phyloP scores from a whole-genome alignment of 768 basidiomycete species.

The Termitomyces eurrhizus region DNA sequence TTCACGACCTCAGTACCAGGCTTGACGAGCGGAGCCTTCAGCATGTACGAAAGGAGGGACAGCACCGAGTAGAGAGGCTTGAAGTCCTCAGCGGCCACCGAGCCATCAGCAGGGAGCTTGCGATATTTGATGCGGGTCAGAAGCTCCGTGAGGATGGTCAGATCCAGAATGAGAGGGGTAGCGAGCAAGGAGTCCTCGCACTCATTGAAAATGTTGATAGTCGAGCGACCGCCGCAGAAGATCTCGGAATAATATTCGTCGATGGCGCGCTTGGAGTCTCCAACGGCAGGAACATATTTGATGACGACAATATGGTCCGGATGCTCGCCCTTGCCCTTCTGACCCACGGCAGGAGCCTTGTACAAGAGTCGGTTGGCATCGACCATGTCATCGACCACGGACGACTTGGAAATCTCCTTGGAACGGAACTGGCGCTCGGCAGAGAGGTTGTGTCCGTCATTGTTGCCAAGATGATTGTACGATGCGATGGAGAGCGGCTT shows the following conservation, averaged over 20 bases:
- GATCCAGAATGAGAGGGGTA: slow-evolving; percentile 92
- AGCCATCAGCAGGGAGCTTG: slow-evolving; percentile 32
- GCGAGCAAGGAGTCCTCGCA: slow-evolving; percentile 98
- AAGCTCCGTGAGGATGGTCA: slow-evolving; percentile 90
- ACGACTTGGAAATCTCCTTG: slow-evolving; percentile 98
- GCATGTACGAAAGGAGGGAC: slow-evolving; percentile 93
- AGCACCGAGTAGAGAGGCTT: slow-evolving; percentile 86
- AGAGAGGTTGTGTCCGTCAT: slow-evolving; percentile 90
- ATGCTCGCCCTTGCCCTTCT: slow-evolving; percentile 84
- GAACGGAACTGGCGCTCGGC: slow-evolving; percentile 93
- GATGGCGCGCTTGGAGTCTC: slow-evolving; percentile 98
- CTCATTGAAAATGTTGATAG: slow-evolving; percentile 97
- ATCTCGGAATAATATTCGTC: slow-evolving; percentile 99
- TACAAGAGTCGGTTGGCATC: slow-evolving; percentile 84
- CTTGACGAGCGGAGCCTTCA: slow-evolving; percentile 97
- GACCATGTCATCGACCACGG: slow-evolving; percentile 98
- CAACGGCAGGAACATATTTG: slow-evolving; percentile 95
- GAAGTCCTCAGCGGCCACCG: slow-evolving; percentile 51
- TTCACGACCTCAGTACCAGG: slow-evolving; percentile 94
- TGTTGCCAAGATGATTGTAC: slow-evolving; percentile 99
- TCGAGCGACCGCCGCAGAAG: slow-evolving; percentile 90
- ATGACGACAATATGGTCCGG: slow-evolving; percentile 97
- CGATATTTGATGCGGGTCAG: slow-evolving; percentile 92
- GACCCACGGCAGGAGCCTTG: slow-evolving; percentile 70
- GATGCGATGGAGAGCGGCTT: slow-evolving; percentile 96